A percentile compares a stretch with the other conserved stretches of the same genome.
Evolutionary conservation across 495 filamentous ascomycete species (phyloP).

Genomic region (Penicillium fimorum): DNA sequence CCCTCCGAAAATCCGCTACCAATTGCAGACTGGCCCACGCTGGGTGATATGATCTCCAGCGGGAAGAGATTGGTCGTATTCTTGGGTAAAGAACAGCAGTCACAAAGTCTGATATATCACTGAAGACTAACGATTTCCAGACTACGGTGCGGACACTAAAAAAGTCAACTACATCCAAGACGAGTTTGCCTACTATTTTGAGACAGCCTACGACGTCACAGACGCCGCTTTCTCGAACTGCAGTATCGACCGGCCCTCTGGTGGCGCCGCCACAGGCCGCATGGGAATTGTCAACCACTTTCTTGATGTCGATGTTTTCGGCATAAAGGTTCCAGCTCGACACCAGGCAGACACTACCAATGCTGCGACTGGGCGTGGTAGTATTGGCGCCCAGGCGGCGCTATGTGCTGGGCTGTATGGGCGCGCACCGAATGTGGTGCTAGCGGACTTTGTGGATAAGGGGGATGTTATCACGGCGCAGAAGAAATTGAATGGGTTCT

Average conservation of each 20-base stretch:
- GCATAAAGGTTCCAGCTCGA: slow-evolving; percentile 57
- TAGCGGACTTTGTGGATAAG: slow-evolving; percentile 67
- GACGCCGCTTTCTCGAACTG: slow-evolving; percentile 52
- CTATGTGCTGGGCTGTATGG: slow-evolving; percentile 55
- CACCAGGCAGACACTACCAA: slow-evolving; percentile 56
- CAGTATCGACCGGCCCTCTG: slow-evolving; percentile 59
- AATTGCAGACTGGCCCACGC: slow-evolving; percentile 59
- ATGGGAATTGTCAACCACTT: slow-evolving; percentile 58
- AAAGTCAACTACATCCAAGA: slow-evolving; percentile 61
- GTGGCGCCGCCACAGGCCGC: slow-evolving; percentile 44
- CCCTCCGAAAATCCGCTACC: slow-evolving; percentile 36
- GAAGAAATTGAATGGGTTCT: slow-evolving; percentile 57
- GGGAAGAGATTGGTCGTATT: slow-evolving; percentile 63
- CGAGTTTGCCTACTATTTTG: slow-evolving; percentile 71
- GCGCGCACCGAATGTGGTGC: slow-evolving; percentile 54
- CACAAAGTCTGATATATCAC: background rate
- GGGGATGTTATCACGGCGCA: slow-evolving; percentile 59
- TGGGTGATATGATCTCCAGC: slow-evolving; percentile 57
- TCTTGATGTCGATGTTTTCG: slow-evolving; percentile 41
- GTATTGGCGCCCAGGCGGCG: slow-evolving; percentile 57
- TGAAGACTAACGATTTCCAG: slow-evolving; percentile 16
- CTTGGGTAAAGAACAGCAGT: slow-evolving; percentile 35
- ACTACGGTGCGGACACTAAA: slow-evolving; percentile 48
- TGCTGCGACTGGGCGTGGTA: slow-evolving; percentile 47
- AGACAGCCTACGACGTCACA: slow-evolving; percentile 64